Conservation (phyloP, 352 stramenopile species). For the Saprolegnia parasitica region DNA sequence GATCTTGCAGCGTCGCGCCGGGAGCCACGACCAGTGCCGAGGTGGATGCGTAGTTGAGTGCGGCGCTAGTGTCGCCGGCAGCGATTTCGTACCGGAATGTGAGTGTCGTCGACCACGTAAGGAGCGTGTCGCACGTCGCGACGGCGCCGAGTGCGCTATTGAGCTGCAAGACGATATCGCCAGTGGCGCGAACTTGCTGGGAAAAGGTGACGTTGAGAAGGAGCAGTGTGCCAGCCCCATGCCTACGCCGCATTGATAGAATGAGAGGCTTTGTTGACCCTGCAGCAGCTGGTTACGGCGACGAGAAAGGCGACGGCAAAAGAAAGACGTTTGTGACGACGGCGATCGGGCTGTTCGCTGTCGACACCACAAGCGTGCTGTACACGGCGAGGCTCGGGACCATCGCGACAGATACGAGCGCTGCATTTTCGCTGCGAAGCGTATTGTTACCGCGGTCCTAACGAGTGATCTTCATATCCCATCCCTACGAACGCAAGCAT, state of each 20-base stretch:
- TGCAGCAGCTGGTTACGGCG: neutral
- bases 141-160: constrained; percentile 38
- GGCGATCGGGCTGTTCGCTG: constrained; percentile 40
- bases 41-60: constrained; percentile 66
- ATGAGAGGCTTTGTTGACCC: constrained; percentile 29
- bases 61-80: constrained; percentile 40
- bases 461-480: neutral
- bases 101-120: constrained; percentile 49
- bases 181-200: constrained; percentile 61
- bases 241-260: constrained; percentile 39
- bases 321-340: constrained; percentile 44
- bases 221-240: constrained; percentile 57
- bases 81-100: constrained; percentile 69
- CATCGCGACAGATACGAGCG: constrained; percentile 44
- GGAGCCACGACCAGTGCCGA: constrained; percentile 41
- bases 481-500: neutral
- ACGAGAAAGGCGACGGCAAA: constrained; percentile 34
- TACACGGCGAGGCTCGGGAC: constrained; percentile 56
- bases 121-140: constrained; percentile 51
- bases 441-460: constrained; percentile 65
- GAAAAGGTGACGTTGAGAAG: constrained; percentile 69
- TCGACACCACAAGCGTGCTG: constrained; percentile 65
- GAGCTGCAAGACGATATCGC: constrained; percentile 53
- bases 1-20: constrained; percentile 56
- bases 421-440: constrained; percentile 39